phyloP scores from a whole-genome alignment of 192 early-diverging fungal genomes.

The Podila epigama region DNA sequence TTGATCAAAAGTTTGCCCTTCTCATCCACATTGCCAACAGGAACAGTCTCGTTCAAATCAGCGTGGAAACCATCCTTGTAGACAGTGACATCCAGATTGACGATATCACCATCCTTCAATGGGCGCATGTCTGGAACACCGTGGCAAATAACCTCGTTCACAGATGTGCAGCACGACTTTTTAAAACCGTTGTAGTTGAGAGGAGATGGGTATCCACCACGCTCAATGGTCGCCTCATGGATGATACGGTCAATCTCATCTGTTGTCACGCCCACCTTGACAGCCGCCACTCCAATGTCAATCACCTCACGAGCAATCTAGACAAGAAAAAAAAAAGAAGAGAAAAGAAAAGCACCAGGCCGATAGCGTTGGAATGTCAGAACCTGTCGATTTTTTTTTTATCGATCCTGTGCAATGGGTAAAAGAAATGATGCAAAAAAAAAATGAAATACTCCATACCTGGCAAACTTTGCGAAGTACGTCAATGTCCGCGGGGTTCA shows the following conservation, averaged over 20 bases:
- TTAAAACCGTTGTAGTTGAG: conserved; percentile 97
- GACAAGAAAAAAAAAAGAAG: background rate
- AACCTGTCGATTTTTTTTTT: too few species aligned
- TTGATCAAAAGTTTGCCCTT: conserved; percentile 76
- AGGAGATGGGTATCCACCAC: conserved; percentile 94
- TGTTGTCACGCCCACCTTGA: conserved; percentile 87
- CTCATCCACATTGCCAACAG: conserved; percentile 89
- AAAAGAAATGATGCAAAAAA: background rate
- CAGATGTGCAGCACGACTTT: conserved; percentile 91
- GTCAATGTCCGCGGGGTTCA: conserved; percentile 78
- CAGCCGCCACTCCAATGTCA: conserved; percentile 81
- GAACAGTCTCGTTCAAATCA: conserved; percentile 95
- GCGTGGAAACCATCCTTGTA: conserved; percentile 93
- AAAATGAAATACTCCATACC: conserved; percentile 49
- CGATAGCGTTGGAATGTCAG: too few species aligned
- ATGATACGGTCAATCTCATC: conserved; percentile 96
- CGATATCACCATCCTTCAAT: conserved; percentile 94
- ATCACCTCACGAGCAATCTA: conserved; percentile 91
- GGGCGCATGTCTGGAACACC: conserved; percentile 96
- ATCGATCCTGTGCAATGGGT: background rate
- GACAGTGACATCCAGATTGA: conserved; percentile 92
- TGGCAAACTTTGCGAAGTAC: conserved; percentile 81
- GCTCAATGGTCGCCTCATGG: conserved; percentile 93
- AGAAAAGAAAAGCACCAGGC: too few species aligned
- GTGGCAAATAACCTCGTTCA: conserved; percentile 88